These are phyloP conservation scores for Leucoagaricus sp. DNA, from an alignment of 1,284 basidiomycete species.

Conservation along the genomic window DNA sequence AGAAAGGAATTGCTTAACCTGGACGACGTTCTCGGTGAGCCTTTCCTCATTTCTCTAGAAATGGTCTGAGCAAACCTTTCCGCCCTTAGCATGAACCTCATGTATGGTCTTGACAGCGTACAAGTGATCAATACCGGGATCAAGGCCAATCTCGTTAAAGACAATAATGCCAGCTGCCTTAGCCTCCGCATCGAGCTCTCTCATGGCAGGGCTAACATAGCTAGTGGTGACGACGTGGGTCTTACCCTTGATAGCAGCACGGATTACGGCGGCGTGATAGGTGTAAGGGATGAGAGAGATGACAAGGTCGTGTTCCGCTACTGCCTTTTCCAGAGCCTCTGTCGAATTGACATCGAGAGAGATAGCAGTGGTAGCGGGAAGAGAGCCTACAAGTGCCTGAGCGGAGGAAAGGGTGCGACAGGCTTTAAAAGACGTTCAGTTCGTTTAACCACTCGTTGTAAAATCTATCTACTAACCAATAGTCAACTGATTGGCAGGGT, in stretches of 20 bases:
- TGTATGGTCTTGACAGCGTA: constrained; percentile 97
- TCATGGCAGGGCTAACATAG: constrained; percentile 92
- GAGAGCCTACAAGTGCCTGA: constrained; percentile 64
- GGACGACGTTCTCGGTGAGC: background rate
- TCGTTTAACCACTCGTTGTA: too few species aligned
- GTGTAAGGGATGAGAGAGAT: constrained; percentile 98
- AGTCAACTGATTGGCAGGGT: constrained; percentile 84
- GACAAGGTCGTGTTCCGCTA: constrained; percentile 91
- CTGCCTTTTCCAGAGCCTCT: constrained; percentile 74
- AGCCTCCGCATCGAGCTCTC: constrained; percentile 81
- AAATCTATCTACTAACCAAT: constrained; percentile 56
- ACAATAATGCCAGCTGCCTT: constrained; percentile 92
- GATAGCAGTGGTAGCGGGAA: constrained; percentile 73
- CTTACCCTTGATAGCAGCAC: constrained; percentile 94
- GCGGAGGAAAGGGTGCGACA: constrained; percentile 86
- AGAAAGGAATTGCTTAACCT: constrained; percentile 93
- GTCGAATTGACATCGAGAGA: constrained; percentile 84
- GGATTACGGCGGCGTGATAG: constrained; percentile 89
- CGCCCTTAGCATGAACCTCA: constrained; percentile 92
- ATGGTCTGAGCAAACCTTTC: constrained; percentile 63
- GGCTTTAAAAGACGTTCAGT: constrained; percentile 47
- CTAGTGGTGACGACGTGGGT: constrained; percentile 96
- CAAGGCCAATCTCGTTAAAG: constrained; percentile 98
- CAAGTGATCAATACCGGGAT: constrained; percentile 93
- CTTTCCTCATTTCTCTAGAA: background rate